Evolutionary conservation across 2,329 filamentous ascomycete genomes (phyloP).

Genomic region (Talaromyces albobiverticillius): DNA sequence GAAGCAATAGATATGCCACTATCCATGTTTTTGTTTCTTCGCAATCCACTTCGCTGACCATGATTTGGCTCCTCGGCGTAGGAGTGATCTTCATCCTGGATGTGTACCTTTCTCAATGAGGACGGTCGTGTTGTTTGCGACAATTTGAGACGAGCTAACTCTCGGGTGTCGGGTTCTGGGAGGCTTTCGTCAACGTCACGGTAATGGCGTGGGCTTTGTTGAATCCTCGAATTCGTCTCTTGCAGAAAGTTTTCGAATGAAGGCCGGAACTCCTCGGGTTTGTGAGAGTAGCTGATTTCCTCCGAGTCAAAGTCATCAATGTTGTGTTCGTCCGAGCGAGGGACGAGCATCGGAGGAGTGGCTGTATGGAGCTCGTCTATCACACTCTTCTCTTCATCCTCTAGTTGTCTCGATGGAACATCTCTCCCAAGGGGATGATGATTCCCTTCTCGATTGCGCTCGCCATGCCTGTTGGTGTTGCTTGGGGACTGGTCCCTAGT

Average conservation of each 20-base stretch:
- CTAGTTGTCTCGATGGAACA: slow-evolving; percentile 30
- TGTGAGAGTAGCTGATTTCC: slow-evolving; percentile 34
- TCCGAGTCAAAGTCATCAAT: slow-evolving; percentile 20
- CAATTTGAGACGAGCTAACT: slow-evolving; percentile 20
- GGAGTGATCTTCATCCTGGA: slow-evolving; percentile 28
- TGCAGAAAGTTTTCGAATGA: slow-evolving; percentile 42
- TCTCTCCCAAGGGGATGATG: neutral
- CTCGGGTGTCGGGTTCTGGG: slow-evolving; percentile 27
- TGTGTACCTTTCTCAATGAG: slow-evolving; percentile 34
- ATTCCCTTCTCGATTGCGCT: slow-evolving; percentile 8
- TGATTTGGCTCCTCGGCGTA: slow-evolving; percentile 19
- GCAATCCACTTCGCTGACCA: slow-evolving; percentile 21
- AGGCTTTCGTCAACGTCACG: slow-evolving; percentile 39
- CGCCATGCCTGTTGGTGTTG: slow-evolving; percentile 25
- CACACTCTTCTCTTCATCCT: slow-evolving; percentile 39
- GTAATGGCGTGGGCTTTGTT: slow-evolving; percentile 37
- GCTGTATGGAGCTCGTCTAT: slow-evolving; percentile 39
- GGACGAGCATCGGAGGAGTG: slow-evolving; percentile 46
- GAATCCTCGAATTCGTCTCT: slow-evolving; percentile 41
- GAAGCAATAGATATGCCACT: slow-evolving; percentile 17
- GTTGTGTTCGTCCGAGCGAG: slow-evolving; percentile 35
- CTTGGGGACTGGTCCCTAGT: slow-evolving; percentile 23
- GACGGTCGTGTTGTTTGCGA: slow-evolving; percentile 31
- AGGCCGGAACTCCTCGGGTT: slow-evolving; percentile 36
- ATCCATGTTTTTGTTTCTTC: slow-evolving; percentile 27